phyloP scores from a whole-genome alignment of 305 asterid genomes.

The Rubia peregrina region DNA sequence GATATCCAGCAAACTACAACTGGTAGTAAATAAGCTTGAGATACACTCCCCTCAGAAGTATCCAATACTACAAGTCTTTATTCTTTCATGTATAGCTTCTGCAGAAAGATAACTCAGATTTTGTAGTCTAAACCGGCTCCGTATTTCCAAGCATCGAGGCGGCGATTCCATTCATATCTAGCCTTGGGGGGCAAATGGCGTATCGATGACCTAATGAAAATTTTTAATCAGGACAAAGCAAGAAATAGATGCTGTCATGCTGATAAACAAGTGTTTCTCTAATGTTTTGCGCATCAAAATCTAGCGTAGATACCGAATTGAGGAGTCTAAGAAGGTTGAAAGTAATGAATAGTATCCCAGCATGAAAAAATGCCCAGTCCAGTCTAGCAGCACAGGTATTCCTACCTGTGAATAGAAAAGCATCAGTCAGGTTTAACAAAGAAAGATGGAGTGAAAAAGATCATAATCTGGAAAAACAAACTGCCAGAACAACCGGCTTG shows the following conservation, averaged over 20 bases:
- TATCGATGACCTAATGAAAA: constrained; percentile 45
- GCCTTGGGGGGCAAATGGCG: constrained; percentile 43
- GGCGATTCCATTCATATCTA: constrained; percentile 62
- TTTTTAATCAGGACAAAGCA: neutral
- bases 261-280: neutral
- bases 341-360: constrained; percentile 78
- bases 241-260: neutral
- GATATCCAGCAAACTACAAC: too few species aligned
- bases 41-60: neutral
- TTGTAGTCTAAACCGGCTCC: constrained; percentile 92
- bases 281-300: neutral
- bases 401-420: constrained; percentile 54
- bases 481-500: neutral
- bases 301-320: constrained; percentile 44
- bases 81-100: neutral
- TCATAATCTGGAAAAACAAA: neutral
- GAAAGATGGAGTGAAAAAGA: too few species aligned
- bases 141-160: constrained; percentile 91
- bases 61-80: neutral
- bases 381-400: constrained; percentile 64
- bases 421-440: neutral
- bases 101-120: constrained; percentile 12
- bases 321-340: constrained; percentile 60
- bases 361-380: constrained; percentile 87
- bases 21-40: neutral